Percentiles rank a stretch among this genome's conserved stretches.
Evolutionary conservation across 371 early-diverging fungal genomes (phyloP).

Genomic region (Lichtheimia hyalospora): DNA sequence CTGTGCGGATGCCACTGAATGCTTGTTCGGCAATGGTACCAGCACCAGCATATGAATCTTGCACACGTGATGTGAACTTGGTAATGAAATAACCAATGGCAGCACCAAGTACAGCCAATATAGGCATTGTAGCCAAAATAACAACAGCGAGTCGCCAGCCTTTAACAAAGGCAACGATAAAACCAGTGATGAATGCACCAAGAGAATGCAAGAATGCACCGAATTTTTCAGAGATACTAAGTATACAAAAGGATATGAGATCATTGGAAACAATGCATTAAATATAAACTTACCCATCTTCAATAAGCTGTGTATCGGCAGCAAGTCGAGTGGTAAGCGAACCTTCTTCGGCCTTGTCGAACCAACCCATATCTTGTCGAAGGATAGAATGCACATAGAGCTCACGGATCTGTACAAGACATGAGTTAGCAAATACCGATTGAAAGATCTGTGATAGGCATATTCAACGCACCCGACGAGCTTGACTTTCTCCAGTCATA

Average conservation of each 20-base stretch:
- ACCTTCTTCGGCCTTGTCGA: slow-evolving; percentile 67
- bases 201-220: slow-evolving; percentile 60
- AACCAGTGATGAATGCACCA: slow-evolving; percentile 72
- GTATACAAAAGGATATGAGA: not conserved
- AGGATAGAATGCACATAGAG: slow-evolving; percentile 65
- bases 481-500: slow-evolving; percentile 32
- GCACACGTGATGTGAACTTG: slow-evolving; percentile 29
- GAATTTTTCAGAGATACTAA: slow-evolving; percentile 80
- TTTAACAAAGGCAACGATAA: slow-evolving; percentile 75
- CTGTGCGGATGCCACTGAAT: slow-evolving; percentile 83
- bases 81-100: slow-evolving; percentile 63
- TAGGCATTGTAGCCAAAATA: slow-evolving; percentile 60
- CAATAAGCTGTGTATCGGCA: slow-evolving; percentile 65
- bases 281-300: slow-evolving; percentile 39
- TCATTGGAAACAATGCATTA: too few species aligned
- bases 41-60: slow-evolving; percentile 69
- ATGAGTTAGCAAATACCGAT: too few species aligned
- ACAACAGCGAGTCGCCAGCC: slow-evolving; percentile 84
- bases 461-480: slow-evolving; percentile 37
- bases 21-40: slow-evolving; percentile 86
- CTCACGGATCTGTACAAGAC: slow-evolving; percentile 42
- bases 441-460: slow-evolving; percentile 54
- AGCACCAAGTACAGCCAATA: slow-evolving; percentile 34
- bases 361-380: slow-evolving; percentile 86
- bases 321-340: slow-evolving; percentile 65